Evolutionary conservation across 208 protist species (phyloP).

Genomic region (Acanthamoeba royreba): DNA sequence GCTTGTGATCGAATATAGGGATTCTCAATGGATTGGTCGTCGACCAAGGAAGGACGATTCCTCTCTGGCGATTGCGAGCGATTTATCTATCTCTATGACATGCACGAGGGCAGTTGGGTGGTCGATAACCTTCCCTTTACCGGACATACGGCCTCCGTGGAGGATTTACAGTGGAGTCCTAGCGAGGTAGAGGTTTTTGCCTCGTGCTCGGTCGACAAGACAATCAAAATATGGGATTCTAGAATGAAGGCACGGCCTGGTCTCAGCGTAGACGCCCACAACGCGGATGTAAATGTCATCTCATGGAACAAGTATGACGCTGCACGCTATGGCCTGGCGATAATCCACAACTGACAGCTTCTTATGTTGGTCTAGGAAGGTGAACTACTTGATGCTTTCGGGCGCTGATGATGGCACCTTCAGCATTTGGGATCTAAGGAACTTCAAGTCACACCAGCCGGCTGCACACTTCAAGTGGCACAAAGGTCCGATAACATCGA

Average conservation of each 20-base stretch:
- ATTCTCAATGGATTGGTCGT: constrained; percentile 91
- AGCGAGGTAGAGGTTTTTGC: constrained; percentile 85
- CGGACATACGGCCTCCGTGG: constrained; percentile 86
- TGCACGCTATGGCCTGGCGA: not conserved
- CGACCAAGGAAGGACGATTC: constrained; percentile 70
- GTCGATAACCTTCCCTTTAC: constrained; percentile 61
- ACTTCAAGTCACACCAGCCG: constrained; percentile 69
- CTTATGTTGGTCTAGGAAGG: constrained; percentile 47
- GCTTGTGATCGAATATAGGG: not conserved
- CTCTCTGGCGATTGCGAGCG: constrained; percentile 89
- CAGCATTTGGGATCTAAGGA: constrained; percentile 95
- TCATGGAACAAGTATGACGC: constrained; percentile 90
- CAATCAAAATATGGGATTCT: constrained; percentile 77
- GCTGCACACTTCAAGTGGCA: constrained; percentile 87
- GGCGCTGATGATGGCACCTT: constrained; percentile 95
- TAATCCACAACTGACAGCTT: not conserved
- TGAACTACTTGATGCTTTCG: constrained; percentile 92
- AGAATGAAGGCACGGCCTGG: constrained; percentile 52
- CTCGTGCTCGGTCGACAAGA: constrained; percentile 74
- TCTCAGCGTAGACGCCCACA: constrained; percentile 66
- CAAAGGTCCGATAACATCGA: constrained; percentile 89
- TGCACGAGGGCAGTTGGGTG: constrained; percentile 61
- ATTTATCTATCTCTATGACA: constrained; percentile 88
- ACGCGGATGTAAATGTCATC: constrained; percentile 95
- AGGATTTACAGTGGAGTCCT: constrained; percentile 96